phyloP scores from a whole-genome alignment of 2,329 filamentous ascomycete species.

The Fusarium guadeloupense region DNA sequence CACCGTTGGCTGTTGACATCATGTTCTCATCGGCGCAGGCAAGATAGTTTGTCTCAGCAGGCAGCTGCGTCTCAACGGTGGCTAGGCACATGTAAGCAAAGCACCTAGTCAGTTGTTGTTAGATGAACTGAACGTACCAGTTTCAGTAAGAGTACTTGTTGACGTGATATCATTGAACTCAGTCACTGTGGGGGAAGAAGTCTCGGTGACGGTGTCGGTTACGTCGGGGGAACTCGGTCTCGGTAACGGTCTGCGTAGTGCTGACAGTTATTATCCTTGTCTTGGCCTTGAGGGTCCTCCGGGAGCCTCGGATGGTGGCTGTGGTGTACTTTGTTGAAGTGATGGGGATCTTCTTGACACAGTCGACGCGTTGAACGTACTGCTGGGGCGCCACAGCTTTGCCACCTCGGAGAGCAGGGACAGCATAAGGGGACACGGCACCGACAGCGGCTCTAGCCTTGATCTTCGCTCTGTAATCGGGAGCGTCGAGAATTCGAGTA shows the following conservation, averaged over 20 bases:
- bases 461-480: not conserved
- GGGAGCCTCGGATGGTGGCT: not conserved
- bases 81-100: rapidly evolving
- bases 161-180: not conserved
- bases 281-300: not conserved
- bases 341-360: not conserved
- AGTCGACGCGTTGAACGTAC: constrained; percentile 3
- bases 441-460: not conserved
- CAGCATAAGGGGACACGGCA: not conserved
- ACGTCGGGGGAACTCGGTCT: not conserved
- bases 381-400: no score
- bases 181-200: not conserved
- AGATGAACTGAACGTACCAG: not conserved
- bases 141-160: not conserved
- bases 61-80: not conserved
- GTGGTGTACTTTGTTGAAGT: not conserved
- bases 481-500: not conserved
- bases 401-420: no score
- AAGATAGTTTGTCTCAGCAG: not conserved
- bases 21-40: no score
- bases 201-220: not conserved
- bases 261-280: not conserved
- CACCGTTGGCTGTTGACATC: not conserved
- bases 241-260: not conserved
- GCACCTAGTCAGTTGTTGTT: no score